Percentiles rank a stretch among this genome's conserved stretches.
Conservation (phyloP, 2,329 filamentous ascomycete species). For the Didymella glomerata region DNA sequence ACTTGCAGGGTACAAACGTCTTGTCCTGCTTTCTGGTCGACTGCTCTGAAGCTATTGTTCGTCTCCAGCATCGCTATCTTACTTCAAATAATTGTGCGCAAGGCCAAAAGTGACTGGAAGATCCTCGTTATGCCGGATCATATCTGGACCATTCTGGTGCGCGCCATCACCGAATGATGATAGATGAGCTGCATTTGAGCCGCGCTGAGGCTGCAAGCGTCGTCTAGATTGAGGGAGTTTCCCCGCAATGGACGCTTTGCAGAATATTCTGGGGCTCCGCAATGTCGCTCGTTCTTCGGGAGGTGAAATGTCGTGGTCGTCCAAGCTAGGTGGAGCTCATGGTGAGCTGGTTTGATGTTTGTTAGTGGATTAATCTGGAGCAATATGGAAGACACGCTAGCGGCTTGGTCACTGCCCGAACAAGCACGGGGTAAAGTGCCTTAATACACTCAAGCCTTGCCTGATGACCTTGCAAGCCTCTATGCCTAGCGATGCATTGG, state of each 20-base stretch:
- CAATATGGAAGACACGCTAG: constrained; percentile 21
- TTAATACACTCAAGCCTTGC: constrained; percentile 21
- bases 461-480: constrained; percentile 14
- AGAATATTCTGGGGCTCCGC: not conserved
- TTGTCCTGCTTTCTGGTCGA: not conserved
- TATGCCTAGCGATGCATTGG: constrained; percentile 7
- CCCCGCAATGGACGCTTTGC: constrained; percentile 3
- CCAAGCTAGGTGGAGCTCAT: constrained; percentile 26
- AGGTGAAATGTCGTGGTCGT: not conserved
- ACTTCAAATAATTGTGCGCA: not conserved
- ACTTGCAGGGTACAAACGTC: not conserved
- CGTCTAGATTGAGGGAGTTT: not conserved
- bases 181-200: constrained; percentile 14
- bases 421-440: constrained; percentile 13
- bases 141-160: not conserved
- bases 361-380: constrained; percentile 27
- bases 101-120: not conserved
- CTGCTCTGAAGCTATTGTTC: too few relatives aligned
- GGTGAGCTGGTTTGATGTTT: constrained; percentile 26
- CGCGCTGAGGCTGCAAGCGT: not conserved
- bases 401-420: constrained; percentile 9
- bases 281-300: not conserved
- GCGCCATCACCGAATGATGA: not conserved
- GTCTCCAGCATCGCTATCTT: not conserved
- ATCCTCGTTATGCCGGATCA: not conserved